A percentile compares a stretch with the other conserved stretches of the same genome.
These are phyloP conservation scores for Petasospora rhodanensis DNA, from an alignment of 1,139 yeast genomes.

Conservation along the genomic window DNA sequence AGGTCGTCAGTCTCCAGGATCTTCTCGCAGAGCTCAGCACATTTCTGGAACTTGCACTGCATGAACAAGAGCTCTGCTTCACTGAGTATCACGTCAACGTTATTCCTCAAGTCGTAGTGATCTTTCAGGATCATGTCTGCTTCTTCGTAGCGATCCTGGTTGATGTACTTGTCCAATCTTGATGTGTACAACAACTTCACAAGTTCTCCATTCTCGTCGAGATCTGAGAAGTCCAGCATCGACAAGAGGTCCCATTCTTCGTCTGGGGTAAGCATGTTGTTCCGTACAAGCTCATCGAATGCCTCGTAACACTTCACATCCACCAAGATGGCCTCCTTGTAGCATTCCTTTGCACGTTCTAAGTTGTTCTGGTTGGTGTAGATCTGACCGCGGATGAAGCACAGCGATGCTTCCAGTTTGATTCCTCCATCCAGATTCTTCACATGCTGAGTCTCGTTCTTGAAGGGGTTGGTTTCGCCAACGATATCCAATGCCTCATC, in stretches of 20 bases:
- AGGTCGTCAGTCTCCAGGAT: conserved; percentile 60
- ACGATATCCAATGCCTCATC: conserved; percentile 87
- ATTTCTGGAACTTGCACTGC: conserved; percentile 77
- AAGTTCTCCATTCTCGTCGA: conserved; percentile 79
- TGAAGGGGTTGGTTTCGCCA: conserved; percentile 80
- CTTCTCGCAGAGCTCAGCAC: conserved; percentile 68
- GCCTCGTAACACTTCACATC: conserved; percentile 96
- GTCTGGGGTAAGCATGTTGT: conserved; percentile 72
- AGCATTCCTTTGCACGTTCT: conserved; percentile 83
- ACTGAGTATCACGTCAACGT: conserved; percentile 64
- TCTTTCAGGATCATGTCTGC: conserved; percentile 64
- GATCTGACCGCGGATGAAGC: conserved; percentile 79
- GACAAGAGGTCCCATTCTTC: conserved; percentile 85
- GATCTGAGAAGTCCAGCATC: conserved; percentile 63
- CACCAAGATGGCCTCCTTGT: conserved; percentile 77
- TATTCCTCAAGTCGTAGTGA: conserved; percentile 66
- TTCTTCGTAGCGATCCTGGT: conserved; percentile 54
- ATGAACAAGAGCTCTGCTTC: conserved; percentile 69
- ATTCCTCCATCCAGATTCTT: conserved; percentile 69
- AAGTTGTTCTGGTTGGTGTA: conserved; percentile 81
- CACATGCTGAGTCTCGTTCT: conserved; percentile 33
- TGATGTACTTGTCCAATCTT: conserved; percentile 67
- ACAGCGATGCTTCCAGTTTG: conserved; percentile 81
- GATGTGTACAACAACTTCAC: conserved; percentile 73
- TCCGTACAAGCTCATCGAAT: conserved; percentile 69